Base-by-base conservation (phyloP, 2,329 filamentous ascomycete species). In the Gnomoniopsis sp. region DNA sequence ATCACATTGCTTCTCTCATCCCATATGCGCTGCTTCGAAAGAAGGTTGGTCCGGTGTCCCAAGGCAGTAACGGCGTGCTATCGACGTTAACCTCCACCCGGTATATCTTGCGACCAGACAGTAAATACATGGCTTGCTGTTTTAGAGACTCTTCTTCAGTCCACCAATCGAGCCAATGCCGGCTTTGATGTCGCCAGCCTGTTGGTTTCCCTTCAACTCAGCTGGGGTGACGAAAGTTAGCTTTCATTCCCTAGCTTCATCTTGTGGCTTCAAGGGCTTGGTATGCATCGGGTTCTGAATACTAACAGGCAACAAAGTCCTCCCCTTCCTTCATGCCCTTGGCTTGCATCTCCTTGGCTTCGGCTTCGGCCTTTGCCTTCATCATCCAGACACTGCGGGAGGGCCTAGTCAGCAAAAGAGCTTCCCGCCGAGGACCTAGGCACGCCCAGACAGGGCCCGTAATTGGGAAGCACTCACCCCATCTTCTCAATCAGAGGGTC, bases 311-410 rank as follows among this genome's bases (percentile, higher is more conserved):
- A 3, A 71, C 49, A 59, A 75, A 75, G 62, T 75, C 74, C 58
- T 74, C 62, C 19, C 74, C 74, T 51, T 73, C 71, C 60, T 73
- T 70, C 63, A 73, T 48, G 1, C 74, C 74, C 62, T 75, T 62
- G 10, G 72, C 71, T 62, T 75, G 65, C 62, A 74, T 63, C 56
- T 72, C 72, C 64, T 75, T 74, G 44, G 70, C 68, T 63, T 77
- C 74, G 8, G 73, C 73, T 63, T 73, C 69, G 0, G 72, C 74
- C 65, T 77, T 72, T 34, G 72, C 71, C 65, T 76, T 75, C 66
- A 76, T 72, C 53, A 74, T 60, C 55, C 70, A 69, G 23, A 72
- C 66, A 1, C 65, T 66, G 11, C 48, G 21, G 23, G 33, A 4
- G 6, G 14, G 15, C 30, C 11, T 11, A 44, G 36, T 59, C 41